phyloP scores from a whole-genome alignment of 768 basidiomycete genomes.

The Filobasidium wieringae region DNA sequence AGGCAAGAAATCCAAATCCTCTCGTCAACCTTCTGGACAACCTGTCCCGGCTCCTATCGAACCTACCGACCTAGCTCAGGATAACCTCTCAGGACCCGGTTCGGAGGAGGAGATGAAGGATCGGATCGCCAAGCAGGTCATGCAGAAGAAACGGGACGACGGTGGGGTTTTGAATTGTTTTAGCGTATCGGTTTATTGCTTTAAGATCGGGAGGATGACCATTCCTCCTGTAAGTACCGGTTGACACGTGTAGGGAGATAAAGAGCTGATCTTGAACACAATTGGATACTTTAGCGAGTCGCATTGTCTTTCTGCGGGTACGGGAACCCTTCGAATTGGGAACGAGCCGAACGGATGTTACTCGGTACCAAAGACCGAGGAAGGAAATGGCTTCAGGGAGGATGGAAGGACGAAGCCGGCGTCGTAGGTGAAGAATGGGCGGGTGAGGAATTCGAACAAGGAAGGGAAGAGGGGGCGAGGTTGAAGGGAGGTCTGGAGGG shows the following conservation, averaged over 20 bases:
- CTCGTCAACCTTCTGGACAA: background rate
- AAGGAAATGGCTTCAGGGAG: slow-evolving; percentile 6
- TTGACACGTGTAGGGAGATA: background rate
- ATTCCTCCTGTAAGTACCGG: slow-evolving; percentile 13
- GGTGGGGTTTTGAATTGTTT: slow-evolving; percentile 16
- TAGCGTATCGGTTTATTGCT: slow-evolving; percentile 12
- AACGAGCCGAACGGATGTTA: slow-evolving; percentile 4
- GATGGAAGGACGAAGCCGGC: slow-evolving; percentile 12
- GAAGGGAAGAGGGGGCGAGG: background rate
- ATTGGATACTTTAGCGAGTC: slow-evolving; percentile 3
- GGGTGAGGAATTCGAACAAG: background rate
- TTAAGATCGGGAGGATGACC: slow-evolving; percentile 15
- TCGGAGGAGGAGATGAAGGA: too few species aligned
- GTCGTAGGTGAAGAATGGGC: slow-evolving; percentile 2
- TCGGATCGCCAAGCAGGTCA: background rate
- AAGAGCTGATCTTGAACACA: background rate
- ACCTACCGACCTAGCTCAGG: background rate
- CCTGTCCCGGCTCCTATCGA: background rate
- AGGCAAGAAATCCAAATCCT: background rate
- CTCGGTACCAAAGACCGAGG: background rate
- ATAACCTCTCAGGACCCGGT: too few species aligned
- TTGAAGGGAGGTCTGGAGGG: slow-evolving; percentile 6
- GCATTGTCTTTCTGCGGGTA: slow-evolving; percentile 14
- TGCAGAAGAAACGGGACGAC: slow-evolving; percentile 3
- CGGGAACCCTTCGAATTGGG: slow-evolving; percentile 12